These are phyloP conservation scores for Solanum rostratum DNA, from an alignment of 257 asterid species.

Conservation along the genomic window DNA sequence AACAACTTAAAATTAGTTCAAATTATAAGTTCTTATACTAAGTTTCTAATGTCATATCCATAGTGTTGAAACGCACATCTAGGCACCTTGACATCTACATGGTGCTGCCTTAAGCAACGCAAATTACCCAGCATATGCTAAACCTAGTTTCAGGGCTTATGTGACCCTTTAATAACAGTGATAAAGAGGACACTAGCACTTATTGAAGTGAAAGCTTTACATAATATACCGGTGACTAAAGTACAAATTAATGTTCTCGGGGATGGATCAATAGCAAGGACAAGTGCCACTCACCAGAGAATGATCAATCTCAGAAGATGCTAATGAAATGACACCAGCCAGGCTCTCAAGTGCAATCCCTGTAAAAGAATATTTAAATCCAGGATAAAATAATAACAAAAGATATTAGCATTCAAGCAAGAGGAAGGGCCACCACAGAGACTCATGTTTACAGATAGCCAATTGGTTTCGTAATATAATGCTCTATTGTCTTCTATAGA, in stretches of 20 bases:
- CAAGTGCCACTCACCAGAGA: constrained; percentile 44
- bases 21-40: background rate
- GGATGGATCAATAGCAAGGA: background rate
- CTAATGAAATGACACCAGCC: constrained; percentile 78
- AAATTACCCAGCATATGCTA: background rate
- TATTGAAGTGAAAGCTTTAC: background rate
- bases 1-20: background rate
- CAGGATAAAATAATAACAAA: background rate
- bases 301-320: constrained; percentile 60
- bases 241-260: background rate
- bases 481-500: background rate
- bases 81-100: background rate
- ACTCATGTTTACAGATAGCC: background rate
- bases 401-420: background rate
- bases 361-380: constrained; percentile 14
- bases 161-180: background rate
- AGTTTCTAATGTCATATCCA: background rate
- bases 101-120: background rate
- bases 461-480: background rate
- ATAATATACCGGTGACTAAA: background rate
- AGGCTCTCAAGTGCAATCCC: constrained; percentile 87
- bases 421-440: background rate
- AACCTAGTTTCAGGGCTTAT: background rate
- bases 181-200: background rate
- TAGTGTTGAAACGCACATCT: background rate